Conservation (phyloP, 768 basidiomycete genomes). For the Termitomyces sp. region DNA sequence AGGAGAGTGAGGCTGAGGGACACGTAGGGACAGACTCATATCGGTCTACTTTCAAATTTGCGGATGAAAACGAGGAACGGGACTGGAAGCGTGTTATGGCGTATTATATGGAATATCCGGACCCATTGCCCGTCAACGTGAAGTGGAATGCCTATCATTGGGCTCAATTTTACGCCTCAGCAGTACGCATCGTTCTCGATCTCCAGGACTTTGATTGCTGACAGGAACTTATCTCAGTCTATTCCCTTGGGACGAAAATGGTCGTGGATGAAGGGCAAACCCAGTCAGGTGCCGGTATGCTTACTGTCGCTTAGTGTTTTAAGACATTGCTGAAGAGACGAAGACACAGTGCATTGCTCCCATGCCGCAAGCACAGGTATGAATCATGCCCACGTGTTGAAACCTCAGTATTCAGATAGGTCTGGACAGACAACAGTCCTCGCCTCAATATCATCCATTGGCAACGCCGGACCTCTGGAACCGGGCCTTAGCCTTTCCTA, state of each 20-base stretch:
- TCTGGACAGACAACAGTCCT: too few species aligned
- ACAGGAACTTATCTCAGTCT: background rate
- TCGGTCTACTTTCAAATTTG: background rate
- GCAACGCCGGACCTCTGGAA: too few species aligned
- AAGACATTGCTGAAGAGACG: background rate
- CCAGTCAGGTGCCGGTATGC: background rate
- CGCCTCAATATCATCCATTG: too few species aligned
- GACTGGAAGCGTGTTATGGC: background rate
- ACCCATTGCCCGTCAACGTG: background rate
- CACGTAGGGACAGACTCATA: background rate
- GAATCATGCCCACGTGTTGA: too few species aligned
- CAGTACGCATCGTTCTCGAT: background rate
- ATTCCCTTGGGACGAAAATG: background rate
- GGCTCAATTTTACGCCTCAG: background rate
- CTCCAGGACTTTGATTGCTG: background rate
- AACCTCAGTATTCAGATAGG: too few species aligned
- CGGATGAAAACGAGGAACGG: background rate
- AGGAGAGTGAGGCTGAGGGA: too few species aligned
- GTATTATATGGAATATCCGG: background rate
- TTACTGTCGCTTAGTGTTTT: background rate
- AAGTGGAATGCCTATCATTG: constrained; percentile 1
- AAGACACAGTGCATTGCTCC: background rate
- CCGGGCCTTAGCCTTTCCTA: too few species aligned
- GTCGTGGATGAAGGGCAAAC: background rate
- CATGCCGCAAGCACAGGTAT: background rate